Percentiles rank a stretch among this genome's conserved stretches.
These are phyloP conservation scores for Acacia crassicarpa DNA, from an alignment of 306 rosid genomes.

Conservation along the genomic window DNA sequence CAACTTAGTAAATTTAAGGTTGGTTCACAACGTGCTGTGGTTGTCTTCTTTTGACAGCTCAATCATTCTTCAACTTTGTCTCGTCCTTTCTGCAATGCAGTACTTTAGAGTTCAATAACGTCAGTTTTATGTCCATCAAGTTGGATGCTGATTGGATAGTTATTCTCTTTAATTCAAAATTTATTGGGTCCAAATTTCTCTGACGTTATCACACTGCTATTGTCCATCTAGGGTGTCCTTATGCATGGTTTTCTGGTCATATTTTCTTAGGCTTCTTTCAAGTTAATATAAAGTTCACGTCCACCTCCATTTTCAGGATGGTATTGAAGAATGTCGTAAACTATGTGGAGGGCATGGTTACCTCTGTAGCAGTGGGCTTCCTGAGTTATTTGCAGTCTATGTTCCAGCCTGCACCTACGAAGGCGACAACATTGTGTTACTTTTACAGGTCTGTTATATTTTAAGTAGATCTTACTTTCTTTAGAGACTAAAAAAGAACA, in stretches of 20 bases:
- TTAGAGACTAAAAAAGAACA: neutral
- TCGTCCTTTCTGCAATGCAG: neutral
- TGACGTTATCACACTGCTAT: constrained; percentile 18
- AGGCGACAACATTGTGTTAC: constrained; percentile 92
- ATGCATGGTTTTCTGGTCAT: constrained; percentile 14
- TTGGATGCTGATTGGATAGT: constrained; percentile 20
- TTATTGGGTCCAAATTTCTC: constrained; percentile 26
- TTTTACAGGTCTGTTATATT: constrained; percentile 67
- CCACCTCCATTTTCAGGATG: constrained; percentile 62
- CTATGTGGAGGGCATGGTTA: constrained; percentile 98
- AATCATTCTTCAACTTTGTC: neutral
- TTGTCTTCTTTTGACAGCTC: constrained; percentile 6
- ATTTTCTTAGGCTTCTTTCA: constrained; percentile 1
- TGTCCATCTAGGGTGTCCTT: constrained; percentile 2
- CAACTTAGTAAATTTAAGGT: neutral
- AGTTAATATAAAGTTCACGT: neutral
- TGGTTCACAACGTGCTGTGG: constrained; percentile 15
- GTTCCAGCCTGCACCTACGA: constrained; percentile 97
- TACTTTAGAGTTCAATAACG: neutral
- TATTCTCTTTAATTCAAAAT: constrained; percentile 3
- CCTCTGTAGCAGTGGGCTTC: constrained; percentile 94
- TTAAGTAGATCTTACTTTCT: neutral
- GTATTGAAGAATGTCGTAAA: constrained; percentile 92
- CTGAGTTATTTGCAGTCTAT: constrained; percentile 96
- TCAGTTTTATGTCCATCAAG: constrained; percentile 21